These are phyloP conservation scores for Pleurotus djamor DNA, from an alignment of 768 basidiomycete genomes.

Conservation along the genomic window DNA sequence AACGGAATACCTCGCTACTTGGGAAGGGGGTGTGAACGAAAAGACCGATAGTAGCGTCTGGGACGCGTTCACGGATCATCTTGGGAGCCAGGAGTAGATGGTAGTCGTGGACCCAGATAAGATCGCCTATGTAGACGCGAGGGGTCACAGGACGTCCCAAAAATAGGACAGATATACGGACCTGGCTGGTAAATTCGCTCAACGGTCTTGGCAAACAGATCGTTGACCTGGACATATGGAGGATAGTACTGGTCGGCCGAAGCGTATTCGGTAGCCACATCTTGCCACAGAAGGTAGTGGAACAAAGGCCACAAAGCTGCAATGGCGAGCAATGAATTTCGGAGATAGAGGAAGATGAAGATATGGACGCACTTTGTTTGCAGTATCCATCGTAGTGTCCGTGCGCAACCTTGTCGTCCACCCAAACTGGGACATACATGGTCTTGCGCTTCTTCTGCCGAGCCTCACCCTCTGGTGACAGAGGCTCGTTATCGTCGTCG, in stretches of 20 bases:
- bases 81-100: slow-evolving; percentile 91
- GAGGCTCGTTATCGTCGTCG: slow-evolving; percentile 2
- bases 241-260: slow-evolving; percentile 84
- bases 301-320: slow-evolving; percentile 95
- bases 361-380: slow-evolving; percentile 78
- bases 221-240: slow-evolving; percentile 80
- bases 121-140: slow-evolving; percentile 62
- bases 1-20: slow-evolving; percentile 93
- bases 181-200: slow-evolving; percentile 21
- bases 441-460: slow-evolving; percentile 57
- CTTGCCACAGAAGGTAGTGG: slow-evolving; percentile 98
- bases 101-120: slow-evolving; percentile 96
- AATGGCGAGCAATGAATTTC: background rate
- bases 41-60: slow-evolving; percentile 76
- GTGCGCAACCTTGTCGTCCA: slow-evolving; percentile 85
- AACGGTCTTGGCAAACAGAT: slow-evolving; percentile 64
- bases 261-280: slow-evolving; percentile 86
- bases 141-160: background rate
- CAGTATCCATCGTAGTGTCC: slow-evolving; percentile 98
- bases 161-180: background rate
- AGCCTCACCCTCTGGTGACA: slow-evolving; percentile 1
- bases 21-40: slow-evolving; percentile 99
- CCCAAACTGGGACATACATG: slow-evolving; percentile 86
- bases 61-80: slow-evolving; percentile 70
- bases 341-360: background rate